Conservation (phyloP, 805 yeast species). For the Metschnikowia shivogae region DNA sequence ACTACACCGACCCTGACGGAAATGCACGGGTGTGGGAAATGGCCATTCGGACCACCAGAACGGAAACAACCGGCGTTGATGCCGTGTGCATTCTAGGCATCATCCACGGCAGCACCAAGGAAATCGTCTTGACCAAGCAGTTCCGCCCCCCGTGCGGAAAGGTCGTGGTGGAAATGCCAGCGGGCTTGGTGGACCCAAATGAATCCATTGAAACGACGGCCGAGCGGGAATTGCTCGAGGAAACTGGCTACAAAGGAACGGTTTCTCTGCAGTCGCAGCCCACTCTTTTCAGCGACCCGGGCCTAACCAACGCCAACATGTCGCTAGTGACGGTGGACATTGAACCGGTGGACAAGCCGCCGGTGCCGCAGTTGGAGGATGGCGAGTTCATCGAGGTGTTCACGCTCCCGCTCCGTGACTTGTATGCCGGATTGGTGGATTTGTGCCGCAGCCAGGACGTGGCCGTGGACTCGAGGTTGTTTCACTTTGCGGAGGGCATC, state of each 20-base stretch:
- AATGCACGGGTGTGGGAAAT: slow-evolving; percentile 78
- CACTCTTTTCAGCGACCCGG: slow-evolving; percentile 72
- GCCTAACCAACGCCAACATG: slow-evolving; percentile 82
- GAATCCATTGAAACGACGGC: slow-evolving; percentile 81
- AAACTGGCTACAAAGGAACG: slow-evolving; percentile 84
- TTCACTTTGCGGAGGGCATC: slow-evolving; percentile 81
- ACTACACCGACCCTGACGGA: slow-evolving; percentile 73
- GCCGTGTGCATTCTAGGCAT: slow-evolving; percentile 90
- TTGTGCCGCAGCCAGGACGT: slow-evolving; percentile 60
- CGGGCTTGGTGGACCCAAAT: slow-evolving; percentile 85
- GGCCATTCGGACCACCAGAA: slow-evolving; percentile 76
- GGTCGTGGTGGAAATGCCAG: slow-evolving; percentile 90
- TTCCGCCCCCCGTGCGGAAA: slow-evolving; percentile 90
- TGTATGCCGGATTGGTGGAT: slow-evolving; percentile 51
- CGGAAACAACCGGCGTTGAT: slow-evolving; percentile 57
- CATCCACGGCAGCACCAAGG: slow-evolving; percentile 41
- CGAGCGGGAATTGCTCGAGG: slow-evolving; percentile 81
- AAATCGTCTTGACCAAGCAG: slow-evolving; percentile 72
- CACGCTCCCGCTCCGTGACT: slow-evolving; percentile 55
- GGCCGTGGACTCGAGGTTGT: slow-evolving; percentile 80
- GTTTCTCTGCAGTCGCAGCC: slow-evolving; percentile 29
- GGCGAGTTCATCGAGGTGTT: slow-evolving; percentile 92
- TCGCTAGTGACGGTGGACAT: slow-evolving; percentile 73
- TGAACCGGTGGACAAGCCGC: slow-evolving; percentile 67
- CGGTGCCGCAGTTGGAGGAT: slow-evolving; percentile 76